Evolutionary conservation across 129 eudicot species (phyloP).

Genomic region (Chrysanthemum lavandulifolium): DNA sequence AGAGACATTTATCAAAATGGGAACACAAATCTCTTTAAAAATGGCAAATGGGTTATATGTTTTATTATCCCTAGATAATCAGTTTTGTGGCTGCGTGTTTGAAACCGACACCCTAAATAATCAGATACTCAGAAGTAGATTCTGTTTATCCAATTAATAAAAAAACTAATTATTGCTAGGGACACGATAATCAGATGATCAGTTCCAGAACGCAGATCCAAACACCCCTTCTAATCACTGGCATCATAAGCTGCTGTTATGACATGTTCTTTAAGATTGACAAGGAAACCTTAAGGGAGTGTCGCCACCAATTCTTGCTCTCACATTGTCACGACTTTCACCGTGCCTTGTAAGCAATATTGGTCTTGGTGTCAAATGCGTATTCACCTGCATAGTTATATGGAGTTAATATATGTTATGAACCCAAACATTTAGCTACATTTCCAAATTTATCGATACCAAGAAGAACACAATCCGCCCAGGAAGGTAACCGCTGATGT

Average conservation of each 20-base stretch:
- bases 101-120: no score
- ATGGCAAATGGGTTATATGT: no score
- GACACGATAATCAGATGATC: neutral
- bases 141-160: no score
- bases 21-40: no score
- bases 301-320: constrained; percentile 97
- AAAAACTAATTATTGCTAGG: no score
- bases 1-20: neutral
- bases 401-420: constrained; percentile 5
- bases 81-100: no score
- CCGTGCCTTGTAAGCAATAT: constrained; percentile 92
- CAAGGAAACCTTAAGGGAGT: constrained; percentile 60
- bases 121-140: no score
- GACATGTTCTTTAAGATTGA: neutral
- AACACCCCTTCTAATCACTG: no score
- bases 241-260: neutral
- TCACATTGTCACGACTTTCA: constrained; percentile 82
- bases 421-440: no score
- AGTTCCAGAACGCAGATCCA: neutral
- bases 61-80: no score
- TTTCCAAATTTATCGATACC: constrained; percentile 40
- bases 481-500: constrained; percentile 97
- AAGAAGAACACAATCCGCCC: constrained; percentile 97
- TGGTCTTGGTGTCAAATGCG: constrained; percentile 91
- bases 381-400: constrained; percentile 69